Evolutionary conservation across 352 stramenopile genomes (phyloP).

Genomic region (Pythium pyrilobum): DNA sequence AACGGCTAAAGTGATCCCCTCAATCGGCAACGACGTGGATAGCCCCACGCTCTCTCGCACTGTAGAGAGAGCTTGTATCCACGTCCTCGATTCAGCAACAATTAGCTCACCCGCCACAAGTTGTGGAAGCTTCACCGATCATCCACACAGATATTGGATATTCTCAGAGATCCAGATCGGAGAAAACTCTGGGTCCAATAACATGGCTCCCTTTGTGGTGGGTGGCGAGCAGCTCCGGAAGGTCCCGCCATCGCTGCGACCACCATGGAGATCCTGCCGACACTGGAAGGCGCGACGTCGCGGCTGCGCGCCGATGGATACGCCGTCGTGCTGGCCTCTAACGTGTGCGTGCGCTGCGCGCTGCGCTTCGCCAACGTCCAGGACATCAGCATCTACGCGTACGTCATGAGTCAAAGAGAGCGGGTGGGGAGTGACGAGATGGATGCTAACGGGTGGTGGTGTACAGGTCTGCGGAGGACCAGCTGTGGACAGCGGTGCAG

Average conservation of each 20-base stretch:
- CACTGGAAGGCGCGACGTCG: conserved; percentile 4
- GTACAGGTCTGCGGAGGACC: conserved; percentile 11
- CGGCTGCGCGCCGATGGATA: conserved; percentile 34
- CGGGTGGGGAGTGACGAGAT: too few species aligned
- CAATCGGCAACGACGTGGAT: conserved; percentile 9
- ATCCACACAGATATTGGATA: neutral
- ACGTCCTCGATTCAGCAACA: conserved; percentile 12
- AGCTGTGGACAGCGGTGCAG: conserved; percentile 10
- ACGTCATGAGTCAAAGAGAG: too few species aligned
- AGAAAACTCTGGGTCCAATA: conserved; percentile 1
- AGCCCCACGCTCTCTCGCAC: neutral
- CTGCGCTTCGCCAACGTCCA: conserved; percentile 53
- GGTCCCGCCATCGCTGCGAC: too few species aligned
- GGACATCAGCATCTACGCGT: conserved; percentile 49
- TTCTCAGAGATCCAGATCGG: conserved; percentile 4
- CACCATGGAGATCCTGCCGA: too few species aligned
- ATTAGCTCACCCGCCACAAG: conserved; percentile 11
- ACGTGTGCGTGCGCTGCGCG: conserved; percentile 62
- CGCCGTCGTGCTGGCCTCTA: conserved; percentile 15
- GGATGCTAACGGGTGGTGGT: too few species aligned
- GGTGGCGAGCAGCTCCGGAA: neutral
- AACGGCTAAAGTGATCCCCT: neutral
- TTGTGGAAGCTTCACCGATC: neutral
- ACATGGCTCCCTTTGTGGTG: neutral
- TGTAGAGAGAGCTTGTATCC: conserved; percentile 13